Evolutionary conservation across 345 rosid genomes (phyloP).

Genomic region (Corchorus olitorius): DNA sequence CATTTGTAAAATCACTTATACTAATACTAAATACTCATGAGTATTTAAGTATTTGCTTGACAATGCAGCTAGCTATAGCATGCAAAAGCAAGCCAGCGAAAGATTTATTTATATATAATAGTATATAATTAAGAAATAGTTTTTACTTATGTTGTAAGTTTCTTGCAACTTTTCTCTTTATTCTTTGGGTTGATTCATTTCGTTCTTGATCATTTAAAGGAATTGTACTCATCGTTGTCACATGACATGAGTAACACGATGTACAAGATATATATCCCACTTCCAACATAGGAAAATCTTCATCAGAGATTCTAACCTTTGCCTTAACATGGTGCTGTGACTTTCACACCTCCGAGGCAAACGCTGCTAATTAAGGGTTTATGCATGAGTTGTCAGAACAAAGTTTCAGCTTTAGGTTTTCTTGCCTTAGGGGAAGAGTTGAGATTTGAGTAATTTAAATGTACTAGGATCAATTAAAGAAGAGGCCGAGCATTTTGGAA

Average conservation of each 20-base stretch:
- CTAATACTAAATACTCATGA: neutral
- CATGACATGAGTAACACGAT: neutral
- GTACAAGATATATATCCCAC: too few relatives aligned
- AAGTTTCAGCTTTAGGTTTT: too few relatives aligned
- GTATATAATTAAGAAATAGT: conserved; percentile 13
- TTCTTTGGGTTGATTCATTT: conserved; percentile 26
- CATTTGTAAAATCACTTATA: neutral
- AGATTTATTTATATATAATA: conserved; percentile 14
- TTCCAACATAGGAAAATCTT: neutral
- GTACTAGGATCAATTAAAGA: neutral
- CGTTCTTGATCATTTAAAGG: conserved; percentile 17
- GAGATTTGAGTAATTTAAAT: neutral
- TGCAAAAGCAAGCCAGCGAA: conserved; percentile 12
- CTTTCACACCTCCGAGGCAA: too few relatives aligned
- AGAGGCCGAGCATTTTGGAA: conserved; percentile 27
- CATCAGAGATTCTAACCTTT: too few relatives aligned
- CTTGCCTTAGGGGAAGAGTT: too few relatives aligned
- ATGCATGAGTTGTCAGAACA: too few relatives aligned
- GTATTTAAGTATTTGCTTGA: neutral
- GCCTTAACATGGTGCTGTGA: too few relatives aligned
- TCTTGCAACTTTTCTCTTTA: conserved; percentile 39
- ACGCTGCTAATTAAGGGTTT: too few relatives aligned
- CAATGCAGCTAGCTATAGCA: neutral
- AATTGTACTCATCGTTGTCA: neutral
- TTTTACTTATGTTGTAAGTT: conserved; percentile 47